These are phyloP conservation scores for Penicillium manginii DNA, from an alignment of 495 filamentous ascomycete species.

Conservation along the genomic window DNA sequence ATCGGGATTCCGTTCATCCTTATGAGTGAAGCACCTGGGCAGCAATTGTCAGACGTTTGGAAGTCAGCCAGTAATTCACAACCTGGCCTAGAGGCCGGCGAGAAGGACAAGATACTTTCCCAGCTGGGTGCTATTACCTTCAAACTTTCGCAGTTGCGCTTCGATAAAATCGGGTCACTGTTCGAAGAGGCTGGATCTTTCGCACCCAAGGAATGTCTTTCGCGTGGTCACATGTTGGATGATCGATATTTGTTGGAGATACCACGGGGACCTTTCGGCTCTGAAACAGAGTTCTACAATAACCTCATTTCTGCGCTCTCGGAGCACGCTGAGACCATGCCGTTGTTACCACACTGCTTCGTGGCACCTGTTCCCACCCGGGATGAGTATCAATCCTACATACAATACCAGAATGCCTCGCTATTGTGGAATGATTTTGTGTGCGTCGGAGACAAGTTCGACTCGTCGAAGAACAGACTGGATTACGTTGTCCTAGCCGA, in stretches of 20 bases:
- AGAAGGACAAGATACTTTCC: constrained; percentile 25
- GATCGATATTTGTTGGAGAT: constrained; percentile 21
- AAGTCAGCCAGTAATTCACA: constrained; percentile 14
- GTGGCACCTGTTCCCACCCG: constrained; percentile 23
- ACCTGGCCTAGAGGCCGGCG: constrained; percentile 11
- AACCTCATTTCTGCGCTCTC: constrained; percentile 23
- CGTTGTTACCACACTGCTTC: constrained; percentile 28
- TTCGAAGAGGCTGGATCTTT: constrained; percentile 24
- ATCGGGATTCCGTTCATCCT: constrained; percentile 31
- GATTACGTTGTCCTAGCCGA: constrained; percentile 37
- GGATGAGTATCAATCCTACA: constrained; percentile 18
- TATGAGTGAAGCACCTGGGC: constrained; percentile 33
- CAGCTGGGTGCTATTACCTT: constrained; percentile 27
- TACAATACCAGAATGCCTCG: constrained; percentile 16
- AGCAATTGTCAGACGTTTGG: constrained; percentile 25
- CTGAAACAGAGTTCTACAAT: constrained; percentile 23
- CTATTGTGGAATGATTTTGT: constrained; percentile 34
- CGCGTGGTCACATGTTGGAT: constrained; percentile 29
- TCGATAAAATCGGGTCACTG: constrained; percentile 31
- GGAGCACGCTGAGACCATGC: constrained; percentile 24
- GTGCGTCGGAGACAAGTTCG: constrained; percentile 30
- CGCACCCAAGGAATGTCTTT: constrained; percentile 26
- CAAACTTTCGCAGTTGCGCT: constrained; percentile 30
- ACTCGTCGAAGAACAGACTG: constrained; percentile 31
- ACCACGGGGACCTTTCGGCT: constrained; percentile 26